phyloP scores from a whole-genome alignment of 148 eudicot species.

The Euryodendron excelsum region DNA sequence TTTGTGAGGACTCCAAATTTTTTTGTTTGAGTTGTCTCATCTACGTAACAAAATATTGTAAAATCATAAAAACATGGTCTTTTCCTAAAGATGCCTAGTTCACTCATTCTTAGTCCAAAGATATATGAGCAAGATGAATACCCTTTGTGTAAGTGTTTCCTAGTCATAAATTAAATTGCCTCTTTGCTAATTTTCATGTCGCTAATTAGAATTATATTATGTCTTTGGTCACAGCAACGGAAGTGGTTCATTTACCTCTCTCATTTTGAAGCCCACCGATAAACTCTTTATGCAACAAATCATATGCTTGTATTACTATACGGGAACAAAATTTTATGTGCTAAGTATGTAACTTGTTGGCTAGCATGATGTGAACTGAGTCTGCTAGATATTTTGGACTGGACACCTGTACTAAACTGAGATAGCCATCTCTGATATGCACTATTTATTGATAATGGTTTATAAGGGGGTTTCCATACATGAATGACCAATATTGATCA shows the following conservation, averaged over 20 bases:
- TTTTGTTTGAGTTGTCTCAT: background rate
- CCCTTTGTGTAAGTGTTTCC: background rate
- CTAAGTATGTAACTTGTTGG: background rate
- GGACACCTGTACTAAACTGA: background rate
- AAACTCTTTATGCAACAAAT: background rate
- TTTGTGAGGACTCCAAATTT: too few relatives aligned
- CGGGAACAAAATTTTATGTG: background rate
- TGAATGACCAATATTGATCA: background rate
- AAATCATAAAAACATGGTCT: background rate
- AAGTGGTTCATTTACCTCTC: background rate
- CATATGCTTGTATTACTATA: background rate
- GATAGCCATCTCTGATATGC: background rate
- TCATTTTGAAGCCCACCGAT: background rate
- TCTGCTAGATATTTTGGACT: background rate
- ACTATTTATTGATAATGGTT: background rate
- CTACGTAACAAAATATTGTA: background rate
- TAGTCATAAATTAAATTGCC: background rate
- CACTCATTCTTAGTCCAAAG: background rate
- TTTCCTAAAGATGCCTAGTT: slow-evolving; percentile 2
- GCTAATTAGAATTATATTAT: background rate
- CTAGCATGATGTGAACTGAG: background rate
- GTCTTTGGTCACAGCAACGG: background rate
- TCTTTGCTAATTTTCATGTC: background rate
- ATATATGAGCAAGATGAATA: background rate
- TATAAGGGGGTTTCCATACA: background rate